phyloP scores from a whole-genome alignment of 2,329 filamentous ascomycete genomes.

The Colletotrichum sp. region DNA sequence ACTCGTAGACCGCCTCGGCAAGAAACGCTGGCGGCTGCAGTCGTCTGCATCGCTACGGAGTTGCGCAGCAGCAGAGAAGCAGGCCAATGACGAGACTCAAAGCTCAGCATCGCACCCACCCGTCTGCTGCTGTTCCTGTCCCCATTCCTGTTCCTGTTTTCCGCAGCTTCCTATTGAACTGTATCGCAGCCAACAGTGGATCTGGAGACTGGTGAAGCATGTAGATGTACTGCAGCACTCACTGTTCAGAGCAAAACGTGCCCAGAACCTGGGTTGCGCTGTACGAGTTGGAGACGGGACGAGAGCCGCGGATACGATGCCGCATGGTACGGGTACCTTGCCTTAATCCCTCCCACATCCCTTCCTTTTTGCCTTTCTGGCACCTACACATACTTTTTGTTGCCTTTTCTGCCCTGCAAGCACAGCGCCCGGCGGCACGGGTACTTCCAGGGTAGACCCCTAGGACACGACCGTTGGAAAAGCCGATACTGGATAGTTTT shows the following conservation, averaged over 20 bases:
- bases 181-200: neutral
- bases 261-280: neutral
- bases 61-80: neutral
- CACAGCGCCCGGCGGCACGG: neutral
- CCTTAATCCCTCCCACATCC: constrained; percentile 5
- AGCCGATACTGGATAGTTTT: neutral
- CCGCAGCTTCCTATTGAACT: neutral
- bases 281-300: neutral
- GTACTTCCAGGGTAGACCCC: neutral
- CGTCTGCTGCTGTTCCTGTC: neutral
- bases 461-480: neutral
- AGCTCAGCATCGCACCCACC: neutral
- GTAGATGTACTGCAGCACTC: neutral
- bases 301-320: neutral
- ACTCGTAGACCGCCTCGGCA: neutral
- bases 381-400: neutral
- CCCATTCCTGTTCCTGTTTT: neutral
- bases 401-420: neutral
- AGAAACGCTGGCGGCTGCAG: neutral
- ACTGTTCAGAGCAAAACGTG: neutral
- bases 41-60: neutral
- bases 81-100: neutral
- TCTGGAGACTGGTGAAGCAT: neutral
- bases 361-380: neutral
- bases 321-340: constrained; percentile 8